A percentile compares a stretch with the other conserved stretches of the same genome.
These are phyloP conservation scores for Echeveria elegans DNA, from an alignment of 164 flowering plant genomes.

Conservation along the genomic window DNA sequence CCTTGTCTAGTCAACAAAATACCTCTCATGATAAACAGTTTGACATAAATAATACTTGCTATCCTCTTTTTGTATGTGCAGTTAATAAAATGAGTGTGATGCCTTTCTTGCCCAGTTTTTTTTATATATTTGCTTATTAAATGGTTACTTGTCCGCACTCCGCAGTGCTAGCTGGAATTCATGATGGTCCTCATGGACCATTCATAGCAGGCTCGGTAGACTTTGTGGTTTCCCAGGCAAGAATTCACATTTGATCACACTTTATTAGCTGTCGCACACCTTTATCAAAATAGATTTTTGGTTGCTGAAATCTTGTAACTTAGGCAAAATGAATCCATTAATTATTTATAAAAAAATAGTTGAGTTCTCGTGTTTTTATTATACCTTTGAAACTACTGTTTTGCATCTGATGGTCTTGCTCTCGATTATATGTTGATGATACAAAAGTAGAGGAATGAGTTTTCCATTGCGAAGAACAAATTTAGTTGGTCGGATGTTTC, in stretches of 20 bases:
- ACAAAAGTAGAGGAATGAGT: no score
- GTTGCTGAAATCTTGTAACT: background rate
- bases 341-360: background rate
- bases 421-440: background rate
- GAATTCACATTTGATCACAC: background rate
- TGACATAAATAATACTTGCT: background rate
- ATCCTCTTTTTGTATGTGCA: background rate
- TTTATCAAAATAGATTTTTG: background rate
- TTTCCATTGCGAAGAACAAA: background rate
- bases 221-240: constrained; percentile 95
- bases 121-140: constrained; percentile 7
- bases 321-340: background rate
- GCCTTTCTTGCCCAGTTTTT: background rate
- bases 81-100: background rate
- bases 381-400: background rate
- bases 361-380: background rate
- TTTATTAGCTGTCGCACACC: background rate
- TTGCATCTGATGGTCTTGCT: background rate
- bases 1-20: background rate
- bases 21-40: background rate
- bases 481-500: background rate
- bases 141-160: constrained; percentile 10
- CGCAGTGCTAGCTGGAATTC: constrained; percentile 93
- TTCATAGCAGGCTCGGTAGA: constrained; percentile 98
- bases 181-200: constrained; percentile 95